These are phyloP conservation scores for Suhomyces chickasaworum DNA, from an alignment of 1,139 yeast genomes.

Conservation along the genomic window DNA sequence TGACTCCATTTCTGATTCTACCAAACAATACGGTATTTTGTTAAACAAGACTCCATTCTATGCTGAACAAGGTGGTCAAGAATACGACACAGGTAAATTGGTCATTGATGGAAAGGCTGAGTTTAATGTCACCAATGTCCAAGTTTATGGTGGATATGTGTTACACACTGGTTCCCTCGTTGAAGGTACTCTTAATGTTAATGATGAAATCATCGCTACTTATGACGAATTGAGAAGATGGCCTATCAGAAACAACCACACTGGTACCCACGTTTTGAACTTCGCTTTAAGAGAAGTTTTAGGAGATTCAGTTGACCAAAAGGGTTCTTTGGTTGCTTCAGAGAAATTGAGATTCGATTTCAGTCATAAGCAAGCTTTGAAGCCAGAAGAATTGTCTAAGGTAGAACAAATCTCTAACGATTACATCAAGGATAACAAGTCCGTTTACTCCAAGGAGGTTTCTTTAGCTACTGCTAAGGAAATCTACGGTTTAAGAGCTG, in stretches of 20 bases:
- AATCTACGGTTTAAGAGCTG: constrained; percentile 90
- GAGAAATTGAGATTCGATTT: constrained; percentile 96
- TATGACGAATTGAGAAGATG: constrained; percentile 93
- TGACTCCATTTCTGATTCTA: constrained; percentile 34
- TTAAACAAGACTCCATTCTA: constrained; percentile 91
- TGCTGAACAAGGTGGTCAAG: constrained; percentile 99
- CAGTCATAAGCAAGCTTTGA: constrained; percentile 82
- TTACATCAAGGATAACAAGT: constrained; percentile 67
- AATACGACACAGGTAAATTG: constrained; percentile 89
- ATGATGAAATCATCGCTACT: constrained; percentile 77
- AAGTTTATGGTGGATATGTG: constrained; percentile 90
- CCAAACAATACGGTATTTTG: constrained; percentile 72
- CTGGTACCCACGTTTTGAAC: constrained; percentile 95
- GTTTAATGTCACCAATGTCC: constrained; percentile 89
- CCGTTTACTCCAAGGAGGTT: constrained; percentile 83
- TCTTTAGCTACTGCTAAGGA: constrained; percentile 68
- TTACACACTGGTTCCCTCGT: constrained; percentile 86
- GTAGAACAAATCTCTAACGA: constrained; percentile 77
- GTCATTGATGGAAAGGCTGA: constrained; percentile 87
- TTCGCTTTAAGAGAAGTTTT: constrained; percentile 82
- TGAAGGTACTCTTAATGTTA: constrained; percentile 72
- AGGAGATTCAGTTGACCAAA: constrained; percentile 90
- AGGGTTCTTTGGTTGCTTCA: constrained; percentile 94
- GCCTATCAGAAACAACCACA: constrained; percentile 97
- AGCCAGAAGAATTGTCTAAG: constrained; percentile 66